Evolutionary conservation across 805 yeast species (phyloP).

Genomic region (Barnettozyma botsteinii): DNA sequence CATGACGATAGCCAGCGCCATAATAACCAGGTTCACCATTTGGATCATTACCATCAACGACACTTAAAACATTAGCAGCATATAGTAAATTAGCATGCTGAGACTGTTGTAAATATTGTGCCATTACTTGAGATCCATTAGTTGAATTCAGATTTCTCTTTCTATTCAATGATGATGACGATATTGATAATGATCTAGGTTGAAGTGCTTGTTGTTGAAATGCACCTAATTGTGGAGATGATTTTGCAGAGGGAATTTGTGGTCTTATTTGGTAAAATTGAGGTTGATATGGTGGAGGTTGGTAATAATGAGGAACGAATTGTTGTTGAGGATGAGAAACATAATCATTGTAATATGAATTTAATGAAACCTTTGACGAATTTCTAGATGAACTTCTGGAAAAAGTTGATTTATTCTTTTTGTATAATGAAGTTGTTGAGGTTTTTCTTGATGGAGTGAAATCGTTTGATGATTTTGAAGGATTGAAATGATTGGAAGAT

Average conservation of each 20-base stretch:
- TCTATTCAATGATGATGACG: neutral
- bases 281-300: conserved; percentile 9
- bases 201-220: no score
- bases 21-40: conserved; percentile 1
- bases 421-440: neutral
- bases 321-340: conserved; percentile 1
- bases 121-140: conserved; percentile 71
- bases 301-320: neutral
- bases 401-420: neutral
- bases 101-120: conserved; percentile 68
- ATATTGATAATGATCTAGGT: neutral
- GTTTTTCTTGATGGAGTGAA: neutral
- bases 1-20: conserved; percentile 3
- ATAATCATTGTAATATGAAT: conserved; percentile 11
- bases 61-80: conserved; percentile 48
- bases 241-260: neutral
- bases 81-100: conserved; percentile 56
- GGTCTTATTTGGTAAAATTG: neutral
- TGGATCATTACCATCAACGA: conserved; percentile 28
- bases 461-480: neutral
- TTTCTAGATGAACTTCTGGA: conserved; percentile 11
- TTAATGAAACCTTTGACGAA: conserved; percentile 16
- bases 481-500: neutral
- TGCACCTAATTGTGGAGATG: conserved; percentile 2
- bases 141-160: conserved; percentile 9